Conservation (phyloP, 2,329 filamentous ascomycete genomes). For the Scleromitrula shiraiana region DNA sequence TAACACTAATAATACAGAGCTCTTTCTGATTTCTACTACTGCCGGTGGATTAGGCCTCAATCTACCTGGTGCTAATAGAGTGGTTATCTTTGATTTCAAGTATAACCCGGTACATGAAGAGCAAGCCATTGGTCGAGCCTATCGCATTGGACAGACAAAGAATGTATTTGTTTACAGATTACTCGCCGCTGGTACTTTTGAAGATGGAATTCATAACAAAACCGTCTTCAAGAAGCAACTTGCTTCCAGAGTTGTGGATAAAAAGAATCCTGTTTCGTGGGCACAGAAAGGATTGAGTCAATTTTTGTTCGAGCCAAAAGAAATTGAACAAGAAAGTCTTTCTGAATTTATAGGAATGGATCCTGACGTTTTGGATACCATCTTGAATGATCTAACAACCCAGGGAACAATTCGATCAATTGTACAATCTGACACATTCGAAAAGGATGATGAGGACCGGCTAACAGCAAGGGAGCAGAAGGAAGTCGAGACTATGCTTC, state of each 20-base stretch:
- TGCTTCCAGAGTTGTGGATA: constrained; percentile 72
- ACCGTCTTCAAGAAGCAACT: constrained; percentile 78
- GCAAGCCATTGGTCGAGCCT: constrained; percentile 80
- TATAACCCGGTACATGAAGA: constrained; percentile 78
- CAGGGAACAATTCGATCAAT: constrained; percentile 43
- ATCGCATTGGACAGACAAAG: constrained; percentile 76
- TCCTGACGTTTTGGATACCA: constrained; percentile 48
- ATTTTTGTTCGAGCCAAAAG: constrained; percentile 51
- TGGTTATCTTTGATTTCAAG: constrained; percentile 76
- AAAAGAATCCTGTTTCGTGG: constrained; percentile 65
- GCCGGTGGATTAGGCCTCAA: constrained; percentile 82
- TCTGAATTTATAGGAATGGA: constrained; percentile 50
- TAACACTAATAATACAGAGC: constrained; percentile 47
- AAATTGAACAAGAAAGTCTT: constrained; percentile 44
- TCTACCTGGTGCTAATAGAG: constrained; percentile 73
- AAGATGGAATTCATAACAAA: constrained; percentile 64
- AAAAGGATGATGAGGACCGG: constrained; percentile 56
- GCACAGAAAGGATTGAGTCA: constrained; percentile 46
- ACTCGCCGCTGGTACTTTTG: constrained; percentile 69
- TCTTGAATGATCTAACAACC: not conserved
- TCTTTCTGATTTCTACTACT: constrained; percentile 76
- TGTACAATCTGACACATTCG: constrained; percentile 63
- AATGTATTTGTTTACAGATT: constrained; percentile 81
- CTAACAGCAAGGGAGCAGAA: constrained; percentile 54
- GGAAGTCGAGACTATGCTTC: constrained; percentile 41